Conservation (phyloP, 1,284 basidiomycete species). For the Sphaerobolus stellatus region DNA sequence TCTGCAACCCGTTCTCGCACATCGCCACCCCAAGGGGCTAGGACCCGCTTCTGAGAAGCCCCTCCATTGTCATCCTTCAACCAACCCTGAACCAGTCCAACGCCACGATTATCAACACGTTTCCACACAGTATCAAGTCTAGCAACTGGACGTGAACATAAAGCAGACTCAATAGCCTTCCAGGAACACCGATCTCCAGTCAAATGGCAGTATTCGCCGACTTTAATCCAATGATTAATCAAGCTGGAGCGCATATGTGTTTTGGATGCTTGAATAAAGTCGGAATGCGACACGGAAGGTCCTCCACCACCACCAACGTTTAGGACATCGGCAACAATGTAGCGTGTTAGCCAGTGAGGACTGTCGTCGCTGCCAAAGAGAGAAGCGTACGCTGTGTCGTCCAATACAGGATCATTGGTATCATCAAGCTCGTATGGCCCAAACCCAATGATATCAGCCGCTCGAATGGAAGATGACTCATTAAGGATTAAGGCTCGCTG, state of each 20-base stretch:
- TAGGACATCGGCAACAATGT: slow-evolving; percentile 42
- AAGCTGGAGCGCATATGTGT: slow-evolving; percentile 70
- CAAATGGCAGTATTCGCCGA: slow-evolving; percentile 67
- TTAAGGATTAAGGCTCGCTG: slow-evolving; percentile 51
- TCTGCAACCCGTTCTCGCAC: slow-evolving; percentile 35
- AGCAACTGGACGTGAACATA: slow-evolving; percentile 71
- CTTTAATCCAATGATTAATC: slow-evolving; percentile 65
- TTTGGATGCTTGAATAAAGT: slow-evolving; percentile 22
- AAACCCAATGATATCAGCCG: slow-evolving; percentile 42
- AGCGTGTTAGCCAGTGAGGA: slow-evolving; percentile 76
- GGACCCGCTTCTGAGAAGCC: slow-evolving; percentile 40
- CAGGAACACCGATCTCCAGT: slow-evolving; percentile 75
- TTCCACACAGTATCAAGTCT: slow-evolving; percentile 76
- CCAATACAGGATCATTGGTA: slow-evolving; percentile 11
- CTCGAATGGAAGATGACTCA: slow-evolving; percentile 49
- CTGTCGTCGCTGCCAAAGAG: slow-evolving; percentile 67
- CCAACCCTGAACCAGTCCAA: slow-evolving; percentile 65
- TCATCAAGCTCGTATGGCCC: slow-evolving; percentile 17
- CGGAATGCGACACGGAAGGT: slow-evolving; percentile 7
- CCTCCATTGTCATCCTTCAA: slow-evolving; percentile 45
- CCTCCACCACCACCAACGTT: background rate
- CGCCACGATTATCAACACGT: slow-evolving; percentile 57
- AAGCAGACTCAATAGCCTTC: slow-evolving; percentile 63
- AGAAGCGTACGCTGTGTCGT: slow-evolving; percentile 22
- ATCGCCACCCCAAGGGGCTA: slow-evolving; percentile 71